These are phyloP conservation scores for Pythium oligandrum DNA, from an alignment of 352 stramenopile species.

Conservation along the genomic window DNA sequence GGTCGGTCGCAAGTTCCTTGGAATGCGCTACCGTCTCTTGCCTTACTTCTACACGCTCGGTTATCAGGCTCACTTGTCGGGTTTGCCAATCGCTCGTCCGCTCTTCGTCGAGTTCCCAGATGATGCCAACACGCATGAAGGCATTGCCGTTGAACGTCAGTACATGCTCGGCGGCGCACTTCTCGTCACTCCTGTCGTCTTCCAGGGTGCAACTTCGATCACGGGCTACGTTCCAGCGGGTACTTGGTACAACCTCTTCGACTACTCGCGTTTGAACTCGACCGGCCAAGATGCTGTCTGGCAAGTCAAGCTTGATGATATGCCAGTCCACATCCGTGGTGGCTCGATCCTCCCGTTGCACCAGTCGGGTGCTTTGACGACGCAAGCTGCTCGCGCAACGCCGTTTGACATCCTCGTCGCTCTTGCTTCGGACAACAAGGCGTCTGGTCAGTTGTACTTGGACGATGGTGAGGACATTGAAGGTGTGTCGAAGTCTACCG, in stretches of 20 bases:
- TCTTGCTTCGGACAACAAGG: slow-evolving; percentile 13
- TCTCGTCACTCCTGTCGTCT: slow-evolving; percentile 47
- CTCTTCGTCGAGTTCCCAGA: slow-evolving; percentile 64
- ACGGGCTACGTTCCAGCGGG: slow-evolving; percentile 39
- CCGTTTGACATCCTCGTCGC: slow-evolving; percentile 53
- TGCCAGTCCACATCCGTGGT: slow-evolving; percentile 51
- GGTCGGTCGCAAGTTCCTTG: slow-evolving; percentile 58
- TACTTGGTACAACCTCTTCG: slow-evolving; percentile 58
- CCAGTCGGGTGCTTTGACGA: slow-evolving; percentile 36
- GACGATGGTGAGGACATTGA: slow-evolving; percentile 46
- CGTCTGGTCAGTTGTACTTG: slow-evolving; percentile 44
- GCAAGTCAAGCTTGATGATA: slow-evolving; percentile 43
- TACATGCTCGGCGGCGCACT: slow-evolving; percentile 45
- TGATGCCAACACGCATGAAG: slow-evolving; percentile 19
- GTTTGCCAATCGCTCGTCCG: slow-evolving; percentile 42
- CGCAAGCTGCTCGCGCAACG: slow-evolving; percentile 30
- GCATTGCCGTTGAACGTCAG: slow-evolving; percentile 29
- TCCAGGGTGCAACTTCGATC: slow-evolving; percentile 34
- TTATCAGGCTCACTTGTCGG: slow-evolving; percentile 40
- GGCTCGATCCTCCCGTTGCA: slow-evolving; percentile 46
- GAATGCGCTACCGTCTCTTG: slow-evolving; percentile 67
- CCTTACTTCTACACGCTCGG: slow-evolving; percentile 80
- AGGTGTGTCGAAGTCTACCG: slow-evolving; percentile 20
- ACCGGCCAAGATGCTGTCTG: slow-evolving; percentile 23
- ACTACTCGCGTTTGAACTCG: slow-evolving; percentile 30